These are phyloP conservation scores for Rhynchospora pubera DNA, from an alignment of 176 grass and related monocot species.

Conservation along the genomic window DNA sequence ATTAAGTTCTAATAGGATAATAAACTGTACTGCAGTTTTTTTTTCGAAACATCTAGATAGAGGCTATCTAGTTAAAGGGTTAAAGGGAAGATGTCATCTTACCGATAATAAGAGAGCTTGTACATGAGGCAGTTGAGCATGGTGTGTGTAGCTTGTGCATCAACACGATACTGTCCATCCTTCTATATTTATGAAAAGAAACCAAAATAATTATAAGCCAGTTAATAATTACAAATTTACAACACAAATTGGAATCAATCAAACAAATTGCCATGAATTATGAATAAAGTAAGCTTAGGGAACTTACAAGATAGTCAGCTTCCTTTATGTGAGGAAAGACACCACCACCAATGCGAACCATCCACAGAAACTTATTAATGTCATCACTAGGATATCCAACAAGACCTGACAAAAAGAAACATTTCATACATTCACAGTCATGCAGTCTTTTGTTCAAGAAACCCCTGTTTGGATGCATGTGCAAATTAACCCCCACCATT, in stretches of 20 bases:
- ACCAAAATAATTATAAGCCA: slow-evolving; percentile 15
- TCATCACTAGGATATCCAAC: slow-evolving; percentile 99
- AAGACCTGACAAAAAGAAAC: slow-evolving; percentile 58
- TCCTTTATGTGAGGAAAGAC: slow-evolving; percentile 99
- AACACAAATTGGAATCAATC: neutral
- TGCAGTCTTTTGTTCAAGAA: neutral
- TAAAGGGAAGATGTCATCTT: slow-evolving; percentile 6
- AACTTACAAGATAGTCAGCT: slow-evolving; percentile 98
- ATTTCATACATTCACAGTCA: neutral
- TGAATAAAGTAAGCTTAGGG: slow-evolving; percentile 6
- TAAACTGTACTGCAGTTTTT: neutral
- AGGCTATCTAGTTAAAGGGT: too few relatives aligned
- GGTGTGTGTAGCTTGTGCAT: slow-evolving; percentile 89
- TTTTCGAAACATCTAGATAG: too few relatives aligned
- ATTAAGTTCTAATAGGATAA: slow-evolving; percentile 7
- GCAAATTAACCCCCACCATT: neutral
- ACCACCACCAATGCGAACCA: slow-evolving; percentile 99
- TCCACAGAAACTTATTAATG: slow-evolving; percentile 99
- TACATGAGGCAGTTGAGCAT: slow-evolving; percentile 99
- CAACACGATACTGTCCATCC: slow-evolving; percentile 96
- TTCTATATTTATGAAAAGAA: slow-evolving; percentile 44
- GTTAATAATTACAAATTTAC: neutral
- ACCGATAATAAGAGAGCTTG: slow-evolving; percentile 99
- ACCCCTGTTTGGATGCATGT: neutral
- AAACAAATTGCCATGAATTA: neutral